Percentiles rank a stretch among this genome's conserved stretches.
Conservation (phyloP, 2,329 filamentous ascomycete species). For the Ascochyta viciae-villosae region DNA sequence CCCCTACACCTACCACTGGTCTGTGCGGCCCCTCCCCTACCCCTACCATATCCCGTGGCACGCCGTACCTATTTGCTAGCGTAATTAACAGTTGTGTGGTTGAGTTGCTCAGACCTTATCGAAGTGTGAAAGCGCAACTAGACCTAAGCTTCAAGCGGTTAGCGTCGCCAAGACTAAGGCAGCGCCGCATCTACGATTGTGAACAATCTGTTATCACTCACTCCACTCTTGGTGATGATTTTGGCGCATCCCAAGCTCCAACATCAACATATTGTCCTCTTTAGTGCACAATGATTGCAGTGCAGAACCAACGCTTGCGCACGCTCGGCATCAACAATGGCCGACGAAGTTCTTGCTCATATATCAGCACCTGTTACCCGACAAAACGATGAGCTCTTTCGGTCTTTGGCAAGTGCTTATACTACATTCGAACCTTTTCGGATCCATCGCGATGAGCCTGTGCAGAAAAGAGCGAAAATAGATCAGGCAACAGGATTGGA, state of each 20-base stretch:
- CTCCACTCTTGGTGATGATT: not conserved
- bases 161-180: not conserved
- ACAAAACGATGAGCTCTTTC: slow-evolving; percentile 52
- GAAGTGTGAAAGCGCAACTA: not conserved
- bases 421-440: slow-evolving; percentile 40
- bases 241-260: not conserved
- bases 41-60: too few species aligned
- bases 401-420: slow-evolving; percentile 52
- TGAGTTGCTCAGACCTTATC: not conserved
- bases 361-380: slow-evolving; percentile 53
- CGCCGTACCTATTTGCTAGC: too few species aligned
- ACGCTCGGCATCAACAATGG: slow-evolving; percentile 28
- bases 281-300: slow-evolving; percentile 15
- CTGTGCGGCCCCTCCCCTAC: too few species aligned
- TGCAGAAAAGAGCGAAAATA: not conserved
- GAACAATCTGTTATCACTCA: not conserved
- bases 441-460: not conserved
- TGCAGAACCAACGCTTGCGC: slow-evolving; percentile 8
- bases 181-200: not conserved
- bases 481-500: not conserved
- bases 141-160: not conserved
- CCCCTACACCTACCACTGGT: too few species aligned
- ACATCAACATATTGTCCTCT: not conserved
- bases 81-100: too few species aligned
- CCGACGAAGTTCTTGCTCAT: slow-evolving; percentile 55